Evolutionary conservation across 129 eudicot genomes (phyloP).

Genomic region (Ambrosia artemisiifolia): DNA sequence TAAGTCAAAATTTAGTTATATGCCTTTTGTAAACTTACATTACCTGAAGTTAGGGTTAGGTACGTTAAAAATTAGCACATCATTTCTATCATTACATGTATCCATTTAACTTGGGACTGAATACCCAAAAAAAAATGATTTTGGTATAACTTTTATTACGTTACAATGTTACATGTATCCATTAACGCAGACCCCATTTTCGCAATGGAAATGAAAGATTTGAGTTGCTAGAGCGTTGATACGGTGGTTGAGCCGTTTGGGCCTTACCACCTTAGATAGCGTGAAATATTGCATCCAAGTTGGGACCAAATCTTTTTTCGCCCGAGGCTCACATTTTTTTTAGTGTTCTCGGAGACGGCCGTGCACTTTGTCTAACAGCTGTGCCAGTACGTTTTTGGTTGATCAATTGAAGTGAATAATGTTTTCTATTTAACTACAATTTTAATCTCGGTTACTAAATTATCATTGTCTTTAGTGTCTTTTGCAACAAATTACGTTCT

Average conservation of each 20-base stretch:
- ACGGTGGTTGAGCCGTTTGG: too few species aligned
- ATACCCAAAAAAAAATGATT: too few species aligned
- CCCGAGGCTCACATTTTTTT: too few species aligned
- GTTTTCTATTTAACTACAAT: background rate
- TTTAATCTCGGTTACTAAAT: background rate
- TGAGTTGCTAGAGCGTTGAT: too few species aligned
- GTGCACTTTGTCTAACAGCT: background rate
- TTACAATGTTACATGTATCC: too few species aligned
- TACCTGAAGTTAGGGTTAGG: background rate
- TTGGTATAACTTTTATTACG: too few species aligned
- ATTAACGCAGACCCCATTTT: too few species aligned
- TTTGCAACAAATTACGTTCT: background rate
- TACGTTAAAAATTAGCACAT: background rate
- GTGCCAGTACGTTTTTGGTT: background rate
- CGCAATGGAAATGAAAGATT: too few species aligned
- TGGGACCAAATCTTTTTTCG: too few species aligned
- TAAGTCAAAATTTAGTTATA: constrained; percentile 7
- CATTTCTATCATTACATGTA: background rate
- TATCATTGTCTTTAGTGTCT: background rate
- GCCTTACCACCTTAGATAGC: too few species aligned
- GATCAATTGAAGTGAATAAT: background rate
- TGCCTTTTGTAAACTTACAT: background rate
- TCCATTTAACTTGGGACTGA: background rate
- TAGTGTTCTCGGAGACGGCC: too few species aligned
- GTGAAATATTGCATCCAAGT: too few species aligned